Evolutionary conservation across 140 eudicot genomes (phyloP), one percentile per base, ranked within the genome.

Genomic region (Bidens hawaiensis): DNA sequence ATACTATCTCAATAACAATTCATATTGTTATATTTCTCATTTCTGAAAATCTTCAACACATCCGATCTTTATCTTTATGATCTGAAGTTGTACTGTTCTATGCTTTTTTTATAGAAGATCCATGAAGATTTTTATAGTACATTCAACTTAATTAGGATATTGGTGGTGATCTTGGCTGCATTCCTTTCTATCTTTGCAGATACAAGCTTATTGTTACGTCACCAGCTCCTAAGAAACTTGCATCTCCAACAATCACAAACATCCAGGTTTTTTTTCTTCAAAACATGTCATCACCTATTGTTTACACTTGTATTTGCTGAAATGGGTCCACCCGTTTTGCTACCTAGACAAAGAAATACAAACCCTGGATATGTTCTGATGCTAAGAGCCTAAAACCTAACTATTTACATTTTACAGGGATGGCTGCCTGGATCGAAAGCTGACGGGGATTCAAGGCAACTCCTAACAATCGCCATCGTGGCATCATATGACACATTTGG

Each of bases 401-500:
- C 33, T n/a, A 4, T 47, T 47, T 47, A 62, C 86, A 93, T 96
- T 47, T 47, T 47, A 62, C 86, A 93, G 99, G 99, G 99, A 60
- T 93, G 99, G 99, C 73, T 93, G 73, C 99, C 96, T 50, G 99
- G 99, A 67, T 55, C 79, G 69, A 88, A 79, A 80, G 81, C 77
- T 46, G 96, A 88, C 5, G 97, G 95, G 51, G 97, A 88, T 66
- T 80, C 89, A 21, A 83, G 54, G 70, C 99, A 88, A 77, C 91
- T 93, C 53, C 99, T 97, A 41, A 93, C 99, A 46, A 93, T 93
- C 64, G 99, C 96, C 67, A 73, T 93, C 40, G 99, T 93, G 71
- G 99, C 99, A 62, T 85, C 99, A 57, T 93, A 93, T 73, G 99
- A 93, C 64, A 93, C 99, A n/a, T 88, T 93, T 57, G 99, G 96